Evolutionary conservation across 1,284 basidiomycete genomes (phyloP), one percentile per base, ranked within the genome.

Genomic region (Austroboletus niveus): DNA sequence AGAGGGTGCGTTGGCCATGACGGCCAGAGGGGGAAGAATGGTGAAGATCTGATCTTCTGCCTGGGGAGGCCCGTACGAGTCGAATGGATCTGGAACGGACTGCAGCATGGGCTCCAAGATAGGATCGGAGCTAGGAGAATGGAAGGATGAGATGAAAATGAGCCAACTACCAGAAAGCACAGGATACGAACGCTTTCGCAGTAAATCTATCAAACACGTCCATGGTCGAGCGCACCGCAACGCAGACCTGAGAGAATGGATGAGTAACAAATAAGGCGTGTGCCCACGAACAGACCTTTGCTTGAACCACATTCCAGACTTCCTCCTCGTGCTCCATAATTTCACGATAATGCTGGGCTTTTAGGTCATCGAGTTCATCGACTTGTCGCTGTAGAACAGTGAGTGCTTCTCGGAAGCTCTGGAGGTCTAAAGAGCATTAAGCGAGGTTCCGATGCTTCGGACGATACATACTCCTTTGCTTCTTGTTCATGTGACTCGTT

Each of bases 301-400:
- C 81, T 63, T 94, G 84, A 11, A 97, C 90, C 14, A 85, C 84
- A 60, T 93, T 84, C 95, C 95, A 98, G 7, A 92, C 85, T 71
- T 94, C 87, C 61, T 96, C 92, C 72, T 98, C 94, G 58, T 93
- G 92, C 52, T 93, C 91, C 48, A 95, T 74, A 49, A 96, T 94
- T 60, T 95, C 89, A 57, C 84, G 81, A 65, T 94, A 94, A 71
- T 94, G 91, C 10, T 80, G 76, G 4, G 73, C 80, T 64, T 93
- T 94, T 56, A 93, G 73, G 56, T 84, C 84, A 66, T 94, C 92
- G 15, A 94, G 75, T 49, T 90, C 90, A 60, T 94, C 89, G 0
- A 98, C 93, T 69, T 96, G 93, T 38, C 83, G 78, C 63, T 98
- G 94, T 35, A 98, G 73, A 17, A 94, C 79, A 27, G 80, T 71